phyloP scores from a whole-genome alignment of 108 stramenopile species.

The Pseudonitzschia delicatissima region DNA sequence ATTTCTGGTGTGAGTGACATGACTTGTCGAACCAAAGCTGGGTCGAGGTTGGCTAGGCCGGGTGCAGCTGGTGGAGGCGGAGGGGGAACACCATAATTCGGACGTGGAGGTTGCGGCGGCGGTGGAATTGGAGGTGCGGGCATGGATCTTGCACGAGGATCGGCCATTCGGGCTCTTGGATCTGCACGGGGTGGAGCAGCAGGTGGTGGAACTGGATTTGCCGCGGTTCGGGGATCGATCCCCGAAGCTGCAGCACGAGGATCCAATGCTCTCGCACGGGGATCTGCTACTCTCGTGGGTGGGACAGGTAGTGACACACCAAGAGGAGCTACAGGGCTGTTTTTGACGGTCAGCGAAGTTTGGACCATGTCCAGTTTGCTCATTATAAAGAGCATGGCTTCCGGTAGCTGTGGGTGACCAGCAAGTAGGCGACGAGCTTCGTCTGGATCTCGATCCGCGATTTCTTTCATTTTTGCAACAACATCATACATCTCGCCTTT shows the following conservation, averaged over 20 bases:
- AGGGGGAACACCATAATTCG: constrained; percentile 38
- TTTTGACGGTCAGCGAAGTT: constrained; percentile 53
- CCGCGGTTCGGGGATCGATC: constrained; percentile 34
- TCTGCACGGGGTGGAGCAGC: constrained; percentile 37
- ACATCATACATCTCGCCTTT: constrained; percentile 93
- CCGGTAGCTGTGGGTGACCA: constrained; percentile 88
- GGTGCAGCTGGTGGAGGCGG: constrained; percentile 46
- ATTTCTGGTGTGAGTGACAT: constrained; percentile 80
- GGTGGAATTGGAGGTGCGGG: constrained; percentile 30
- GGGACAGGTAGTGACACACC: constrained; percentile 11
- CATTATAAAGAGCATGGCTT: constrained; percentile 87
- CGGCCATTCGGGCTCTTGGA: constrained; percentile 28
- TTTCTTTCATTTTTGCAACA: constrained; percentile 85
- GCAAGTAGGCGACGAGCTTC: constrained; percentile 83
- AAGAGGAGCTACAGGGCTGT: neutral
- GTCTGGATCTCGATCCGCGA: constrained; percentile 86
- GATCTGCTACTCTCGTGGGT: constrained; percentile 18
- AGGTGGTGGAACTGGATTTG: constrained; percentile 33
- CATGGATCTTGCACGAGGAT: constrained; percentile 29
- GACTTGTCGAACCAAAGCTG: constrained; percentile 81
- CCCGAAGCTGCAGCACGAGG: constrained; percentile 30
- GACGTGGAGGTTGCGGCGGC: constrained; percentile 43
- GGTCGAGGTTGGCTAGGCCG: constrained; percentile 66
- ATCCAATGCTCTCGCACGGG: constrained; percentile 31
- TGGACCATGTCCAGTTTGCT: constrained; percentile 91